Conservation (phyloP, 2,329 filamentous ascomycete genomes). For the Aspergillus texensis region DNA sequence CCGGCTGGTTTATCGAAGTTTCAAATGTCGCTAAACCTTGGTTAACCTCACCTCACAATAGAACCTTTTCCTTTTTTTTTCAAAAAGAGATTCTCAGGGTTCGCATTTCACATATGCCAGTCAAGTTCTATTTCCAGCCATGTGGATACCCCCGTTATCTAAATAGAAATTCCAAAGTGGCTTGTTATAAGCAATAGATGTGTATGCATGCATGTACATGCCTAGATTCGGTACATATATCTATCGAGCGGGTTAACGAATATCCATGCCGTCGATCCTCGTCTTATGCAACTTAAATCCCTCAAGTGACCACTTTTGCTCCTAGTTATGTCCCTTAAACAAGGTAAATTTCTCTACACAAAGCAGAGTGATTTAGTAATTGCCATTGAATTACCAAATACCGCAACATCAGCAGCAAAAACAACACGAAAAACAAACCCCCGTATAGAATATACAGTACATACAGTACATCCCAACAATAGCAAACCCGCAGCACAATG, state of each 20-base stretch:
- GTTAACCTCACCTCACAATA: not conserved
- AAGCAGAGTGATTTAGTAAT: too few species aligned
- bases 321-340: not conserved
- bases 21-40: not conserved
- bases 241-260: not conserved
- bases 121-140: not conserved
- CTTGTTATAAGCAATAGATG: constrained; percentile 7
- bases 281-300: constrained; percentile 21
- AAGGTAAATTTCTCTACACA: not conserved
- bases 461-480: too few species aligned
- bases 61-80: not conserved
- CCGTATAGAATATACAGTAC: too few species aligned
- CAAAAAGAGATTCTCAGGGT: not conserved
- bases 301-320: not conserved
- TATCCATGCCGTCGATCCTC: constrained; percentile 21
- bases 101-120: not conserved
- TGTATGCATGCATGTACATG: constrained; percentile 2
- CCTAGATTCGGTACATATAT: not conserved
- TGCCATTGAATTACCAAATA: not conserved
- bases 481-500: too few species aligned
- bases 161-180: not conserved
- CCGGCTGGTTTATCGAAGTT: not conserved
- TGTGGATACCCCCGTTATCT: not conserved
- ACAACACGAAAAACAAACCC: not conserved
- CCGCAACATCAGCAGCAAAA: not conserved